Evolutionary conservation across 1,284 basidiomycete genomes (phyloP), one percentile per base, ranked within the genome.

Genomic region (Sanghuangporus weigelae): DNA sequence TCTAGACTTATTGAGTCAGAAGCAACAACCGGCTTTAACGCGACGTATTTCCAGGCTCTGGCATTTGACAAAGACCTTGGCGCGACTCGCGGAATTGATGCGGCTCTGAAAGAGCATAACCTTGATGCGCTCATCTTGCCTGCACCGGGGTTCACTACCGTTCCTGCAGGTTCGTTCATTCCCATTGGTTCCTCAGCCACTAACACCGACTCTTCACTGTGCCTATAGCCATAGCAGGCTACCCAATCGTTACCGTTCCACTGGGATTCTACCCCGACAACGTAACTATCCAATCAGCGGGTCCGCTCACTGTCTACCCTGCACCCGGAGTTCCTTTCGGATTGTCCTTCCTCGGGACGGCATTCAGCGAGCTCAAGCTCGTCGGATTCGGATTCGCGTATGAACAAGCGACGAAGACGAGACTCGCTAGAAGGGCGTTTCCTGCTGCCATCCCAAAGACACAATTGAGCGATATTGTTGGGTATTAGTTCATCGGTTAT

Each of bases 251-350:
- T 11, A 84, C 84, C 6, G 82, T 66, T 23, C 65, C 71, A 0
- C 67, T 72, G 0, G 76, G 75, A 10, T 68, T 68, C 59, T 63
- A 63, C 50, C 70, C 71, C 1, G 67, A 50, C 53, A 68, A 63
- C 63, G 75, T 79, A 11, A 76, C 76, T 0, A 76, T 78, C 35
- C 44, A 65, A 2, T 71, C 71, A 19, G 77, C 77, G 2, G 79
- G 80, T 4, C 81, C 79, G 14, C 63, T 73, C 40, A 78, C 82
- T 12, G 74, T 82, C 1, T 81, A 81, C 62, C 82, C 82, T 0
- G 84, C 82, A 0, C 85, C 85, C 0, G 82, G 84, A 11, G 76
- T 83, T 7, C 87, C 87, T 0, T 82, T 88, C 55, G 87, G 87
- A 0, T 72, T 90, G 2, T 81, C 83, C 0, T 88, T 89, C 73